A percentile compares a stretch with the other conserved stretches of the same genome.
These are phyloP conservation scores for Dianthus caryophyllus DNA, from an alignment of 148 eudicot species.

Conservation along the genomic window DNA sequence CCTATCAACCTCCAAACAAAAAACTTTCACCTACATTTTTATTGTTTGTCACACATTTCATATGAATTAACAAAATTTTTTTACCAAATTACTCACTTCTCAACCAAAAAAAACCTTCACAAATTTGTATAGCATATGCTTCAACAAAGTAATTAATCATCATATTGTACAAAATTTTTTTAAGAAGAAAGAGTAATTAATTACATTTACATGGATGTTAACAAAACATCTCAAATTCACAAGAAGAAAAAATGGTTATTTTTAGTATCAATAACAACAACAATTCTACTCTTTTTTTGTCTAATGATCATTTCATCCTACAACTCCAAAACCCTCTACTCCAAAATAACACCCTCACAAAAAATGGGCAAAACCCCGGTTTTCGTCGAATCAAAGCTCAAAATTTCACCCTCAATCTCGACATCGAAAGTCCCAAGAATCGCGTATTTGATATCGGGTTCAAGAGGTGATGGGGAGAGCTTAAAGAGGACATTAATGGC, in stretches of 20 bases:
- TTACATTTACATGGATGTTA: conserved; percentile 24
- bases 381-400: conserved; percentile 62
- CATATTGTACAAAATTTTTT: not conserved
- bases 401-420: conserved; percentile 24
- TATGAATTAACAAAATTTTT: conserved; percentile 26
- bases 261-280: conserved; percentile 27
- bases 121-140: too few relatives aligned
- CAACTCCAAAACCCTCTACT: conserved; percentile 24
- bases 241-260: conserved; percentile 48
- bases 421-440: conserved; percentile 40
- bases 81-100: conserved; percentile 5
- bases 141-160: not conserved
- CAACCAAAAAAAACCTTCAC: not conserved
- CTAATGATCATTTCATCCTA: conserved; percentile 29
- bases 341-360: conserved; percentile 15
- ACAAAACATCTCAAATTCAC: conserved; percentile 33
- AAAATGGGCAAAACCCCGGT: conserved; percentile 22
- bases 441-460: conserved; percentile 70
- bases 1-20: conserved; percentile 11
- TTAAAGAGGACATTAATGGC: conserved; percentile 60
- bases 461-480: conserved; percentile 63
- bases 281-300: conserved; percentile 34
- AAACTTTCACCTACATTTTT: not conserved
- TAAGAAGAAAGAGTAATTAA: not conserved
- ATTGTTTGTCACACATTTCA: conserved; percentile 20